phyloP scores from a whole-genome alignment of 1,284 basidiomycete species.

The Caloboletus firmus region DNA sequence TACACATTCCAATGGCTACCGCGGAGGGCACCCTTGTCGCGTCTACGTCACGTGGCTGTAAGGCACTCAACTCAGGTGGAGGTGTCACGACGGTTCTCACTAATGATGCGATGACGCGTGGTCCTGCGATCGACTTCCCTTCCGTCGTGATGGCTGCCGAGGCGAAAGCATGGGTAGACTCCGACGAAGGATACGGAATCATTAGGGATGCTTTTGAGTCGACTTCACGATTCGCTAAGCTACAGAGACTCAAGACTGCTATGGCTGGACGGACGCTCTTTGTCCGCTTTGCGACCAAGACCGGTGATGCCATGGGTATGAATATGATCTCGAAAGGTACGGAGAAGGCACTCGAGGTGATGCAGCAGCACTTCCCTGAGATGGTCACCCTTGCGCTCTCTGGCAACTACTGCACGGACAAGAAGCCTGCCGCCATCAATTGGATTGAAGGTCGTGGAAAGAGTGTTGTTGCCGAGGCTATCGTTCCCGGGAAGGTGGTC shows the following conservation, averaged over 20 bases:
- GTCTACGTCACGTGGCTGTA: slow-evolving; percentile 96
- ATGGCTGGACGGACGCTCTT: slow-evolving; percentile 91
- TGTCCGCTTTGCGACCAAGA: slow-evolving; percentile 93
- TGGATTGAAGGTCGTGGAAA: slow-evolving; percentile 99
- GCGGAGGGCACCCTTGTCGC: slow-evolving; percentile 98
- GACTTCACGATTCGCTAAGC: slow-evolving; percentile 87
- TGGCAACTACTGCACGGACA: slow-evolving; percentile 99
- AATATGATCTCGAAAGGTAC: slow-evolving; percentile 99
- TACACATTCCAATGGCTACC: slow-evolving; percentile 98
- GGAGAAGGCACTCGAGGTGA: slow-evolving; percentile 87
- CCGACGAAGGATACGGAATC: slow-evolving; percentile 73
- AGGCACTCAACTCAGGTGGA: slow-evolving; percentile 94
- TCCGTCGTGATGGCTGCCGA: slow-evolving; percentile 76
- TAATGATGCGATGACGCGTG: slow-evolving; percentile 96
- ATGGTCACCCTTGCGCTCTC: slow-evolving; percentile 94
- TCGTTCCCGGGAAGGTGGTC: slow-evolving; percentile 88
- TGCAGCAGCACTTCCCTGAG: slow-evolving; percentile 83
- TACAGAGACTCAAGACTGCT: slow-evolving; percentile 81
- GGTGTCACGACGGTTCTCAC: slow-evolving; percentile 94
- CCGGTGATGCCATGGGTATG: slow-evolving; percentile 99
- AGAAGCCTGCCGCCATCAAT: slow-evolving; percentile 99
- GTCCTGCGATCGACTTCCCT: slow-evolving; percentile 97
- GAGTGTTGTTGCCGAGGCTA: slow-evolving; percentile 94
- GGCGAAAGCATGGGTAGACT: slow-evolving; percentile 89
- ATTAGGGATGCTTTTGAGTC: slow-evolving; percentile 91